Evolutionary conservation across 129 eudicot genomes (phyloP), one percentile per base, ranked within the genome.

Genomic region (Flaveria bidentis): DNA sequence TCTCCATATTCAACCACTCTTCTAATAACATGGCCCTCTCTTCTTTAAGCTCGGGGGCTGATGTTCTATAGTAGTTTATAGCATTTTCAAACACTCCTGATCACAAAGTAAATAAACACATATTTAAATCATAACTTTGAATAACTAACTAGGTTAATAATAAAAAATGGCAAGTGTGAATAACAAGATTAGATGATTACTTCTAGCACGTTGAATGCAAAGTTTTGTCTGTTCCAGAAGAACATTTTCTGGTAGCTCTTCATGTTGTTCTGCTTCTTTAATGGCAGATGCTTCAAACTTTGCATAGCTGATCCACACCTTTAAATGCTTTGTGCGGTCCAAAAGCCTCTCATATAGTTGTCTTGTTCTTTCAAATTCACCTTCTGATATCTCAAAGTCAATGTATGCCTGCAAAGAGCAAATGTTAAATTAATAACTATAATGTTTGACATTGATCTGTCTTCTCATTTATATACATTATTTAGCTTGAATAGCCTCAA

Each of bases 271-370:
- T 44, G 67, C 82, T 74, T 86, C 90, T 67, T 78, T 87, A 81
- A 88, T 76, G 53, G 98, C 96, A 84, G 97, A 85, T 72, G 97
- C 98, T 81, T 93, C 98, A 81, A 93, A 93, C 69, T 90, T 90
- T 2, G 98, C 98, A 51, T 86, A 93, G 77, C 96, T 91, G 5
- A 93, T 84, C 98, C 98, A 93, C 46, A 91, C 97, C 85, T 93
- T 93, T 80, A 93, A 78, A 75, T 94, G 99, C 47, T 91, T 89
- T 11, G 99, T 89, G 33, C 96, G 88, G 63, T 91, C 87, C 36
- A 94, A 80, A 78, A 94, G 96, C 80, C 99, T 86, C 85, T 89
- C 99, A 70, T 94, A 94, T 2, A 94, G 86, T 41, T 81, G 90
- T 76, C 96, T 87, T 6, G 97, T 89, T 67, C 90, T 91, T 49